Conservation (phyloP, 2,329 filamentous ascomycete species). For the Calonectria ilicicola region DNA sequence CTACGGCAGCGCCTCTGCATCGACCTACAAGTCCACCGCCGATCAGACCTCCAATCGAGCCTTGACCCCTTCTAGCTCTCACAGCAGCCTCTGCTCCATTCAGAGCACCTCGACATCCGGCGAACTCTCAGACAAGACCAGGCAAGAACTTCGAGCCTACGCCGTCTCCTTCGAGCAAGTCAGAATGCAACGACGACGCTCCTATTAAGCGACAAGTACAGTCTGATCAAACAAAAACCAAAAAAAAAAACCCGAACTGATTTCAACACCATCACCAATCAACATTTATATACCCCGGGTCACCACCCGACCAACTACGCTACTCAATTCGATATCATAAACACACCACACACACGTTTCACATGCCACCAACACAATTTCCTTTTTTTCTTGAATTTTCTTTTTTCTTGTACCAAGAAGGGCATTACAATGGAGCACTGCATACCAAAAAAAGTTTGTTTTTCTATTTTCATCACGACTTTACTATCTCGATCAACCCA, state of each 20-base stretch:
- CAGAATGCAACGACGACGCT: slow-evolving; percentile 69
- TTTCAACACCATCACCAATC: slow-evolving; percentile 6
- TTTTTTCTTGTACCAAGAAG: slow-evolving; percentile 58
- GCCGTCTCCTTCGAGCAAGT: slow-evolving; percentile 90
- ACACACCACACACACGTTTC: slow-evolving; percentile 34
- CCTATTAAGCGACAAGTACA: slow-evolving; percentile 56
- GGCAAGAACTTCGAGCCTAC: slow-evolving; percentile 85
- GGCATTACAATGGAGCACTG: slow-evolving; percentile 63
- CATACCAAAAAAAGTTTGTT: slow-evolving; percentile 58
- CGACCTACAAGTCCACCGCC: slow-evolving; percentile 42
- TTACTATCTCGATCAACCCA: slow-evolving; percentile 34
- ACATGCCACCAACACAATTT: slow-evolving; percentile 31
- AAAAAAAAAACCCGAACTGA: slow-evolving; percentile 16
- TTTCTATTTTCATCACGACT: slow-evolving; percentile 39
- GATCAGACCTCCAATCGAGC: slow-evolving; percentile 50
- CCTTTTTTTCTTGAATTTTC: slow-evolving; percentile 44
- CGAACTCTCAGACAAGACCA: slow-evolving; percentile 80
- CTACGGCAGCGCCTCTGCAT: slow-evolving; percentile 63
- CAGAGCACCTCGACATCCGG: slow-evolving; percentile 69
- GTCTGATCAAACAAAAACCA: slow-evolving; percentile 3
- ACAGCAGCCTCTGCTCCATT: slow-evolving; percentile 86
- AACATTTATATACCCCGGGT: slow-evolving; percentile 27
- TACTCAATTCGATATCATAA: slow-evolving; percentile 46
- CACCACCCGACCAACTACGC: slow-evolving; percentile 38
- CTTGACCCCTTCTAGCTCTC: slow-evolving; percentile 80